Conservation (phyloP, 1,284 basidiomycete genomes). For the Waitea zeae region DNA sequence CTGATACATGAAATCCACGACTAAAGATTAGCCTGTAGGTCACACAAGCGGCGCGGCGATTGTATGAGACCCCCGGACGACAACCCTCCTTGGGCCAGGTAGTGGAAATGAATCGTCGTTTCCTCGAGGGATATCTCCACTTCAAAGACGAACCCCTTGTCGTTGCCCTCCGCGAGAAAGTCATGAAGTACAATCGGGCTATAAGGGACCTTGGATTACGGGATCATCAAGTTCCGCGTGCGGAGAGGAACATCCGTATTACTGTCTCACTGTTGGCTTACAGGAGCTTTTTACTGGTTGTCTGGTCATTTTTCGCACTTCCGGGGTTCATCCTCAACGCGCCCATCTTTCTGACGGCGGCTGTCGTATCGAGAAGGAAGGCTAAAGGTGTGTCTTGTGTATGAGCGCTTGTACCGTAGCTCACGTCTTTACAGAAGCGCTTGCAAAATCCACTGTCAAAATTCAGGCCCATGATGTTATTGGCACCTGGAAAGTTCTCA, state of each 20-base stretch:
- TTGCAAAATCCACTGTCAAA: conserved; percentile 93
- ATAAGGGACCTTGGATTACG: conserved; percentile 86
- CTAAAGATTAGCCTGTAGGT: conserved; percentile 28
- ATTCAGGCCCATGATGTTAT: conserved; percentile 90
- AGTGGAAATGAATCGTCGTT: conserved; percentile 89
- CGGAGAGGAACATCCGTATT: conserved; percentile 78
- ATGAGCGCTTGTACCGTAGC: not conserved
- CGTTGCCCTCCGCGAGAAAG: conserved; percentile 65
- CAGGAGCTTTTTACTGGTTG: conserved; percentile 62
- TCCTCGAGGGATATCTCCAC: conserved; percentile 85
- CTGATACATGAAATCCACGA: too few species aligned
- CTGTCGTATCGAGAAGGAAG: conserved; percentile 76
- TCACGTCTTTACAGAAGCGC: conserved; percentile 51
- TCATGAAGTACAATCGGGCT: conserved; percentile 88
- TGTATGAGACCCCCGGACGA: conserved; percentile 93
- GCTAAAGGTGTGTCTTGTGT: conserved; percentile 66
- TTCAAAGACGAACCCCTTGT: conserved; percentile 93
- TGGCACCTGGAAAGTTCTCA: conserved; percentile 96
- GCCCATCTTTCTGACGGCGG: conserved; percentile 90
- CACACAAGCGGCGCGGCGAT: conserved; percentile 87
- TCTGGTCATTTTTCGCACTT: conserved; percentile 81
- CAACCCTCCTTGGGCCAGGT: conserved; percentile 91
- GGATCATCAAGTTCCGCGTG: conserved; percentile 88
- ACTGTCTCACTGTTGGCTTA: conserved; percentile 77
- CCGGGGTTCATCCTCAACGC: conserved; percentile 93